Evolutionary conservation across 2,329 filamentous ascomycete species (phyloP).

Genomic region (Trichoderma pleuroti): DNA sequence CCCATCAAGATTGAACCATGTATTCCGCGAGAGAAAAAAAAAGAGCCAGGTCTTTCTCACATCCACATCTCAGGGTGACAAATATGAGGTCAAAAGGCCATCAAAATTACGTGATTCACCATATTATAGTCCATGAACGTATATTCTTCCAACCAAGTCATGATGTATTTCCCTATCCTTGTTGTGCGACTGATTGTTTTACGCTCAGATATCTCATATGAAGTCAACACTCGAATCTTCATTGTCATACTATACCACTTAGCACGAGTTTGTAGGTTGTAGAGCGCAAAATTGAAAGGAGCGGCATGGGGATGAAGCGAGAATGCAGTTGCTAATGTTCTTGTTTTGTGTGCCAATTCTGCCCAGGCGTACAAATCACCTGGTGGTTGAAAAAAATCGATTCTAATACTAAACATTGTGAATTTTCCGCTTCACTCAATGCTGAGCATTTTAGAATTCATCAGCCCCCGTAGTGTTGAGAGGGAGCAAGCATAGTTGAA

Average conservation of each 20-base stretch:
- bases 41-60: neutral
- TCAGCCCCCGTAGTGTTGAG: neutral
- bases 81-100: neutral
- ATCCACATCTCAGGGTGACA: neutral
- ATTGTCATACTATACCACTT: no score
- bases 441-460: neutral
- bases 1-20: neutral
- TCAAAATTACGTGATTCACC: neutral
- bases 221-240: no score
- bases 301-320: neutral
- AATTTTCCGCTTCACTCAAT: neutral
- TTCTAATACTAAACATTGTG: neutral
- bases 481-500: neutral
- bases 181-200: neutral
- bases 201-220: neutral
- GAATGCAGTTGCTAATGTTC: neutral
- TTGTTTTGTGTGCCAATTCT: neutral
- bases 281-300: neutral
- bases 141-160: neutral
- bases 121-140: neutral
- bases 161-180: neutral
- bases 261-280: neutral
- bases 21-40: neutral
- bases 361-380: neutral
- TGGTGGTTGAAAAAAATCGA: neutral